These are phyloP conservation scores for Begonia fuchsioides DNA, from an alignment of 306 rosid species.

Conservation along the genomic window DNA sequence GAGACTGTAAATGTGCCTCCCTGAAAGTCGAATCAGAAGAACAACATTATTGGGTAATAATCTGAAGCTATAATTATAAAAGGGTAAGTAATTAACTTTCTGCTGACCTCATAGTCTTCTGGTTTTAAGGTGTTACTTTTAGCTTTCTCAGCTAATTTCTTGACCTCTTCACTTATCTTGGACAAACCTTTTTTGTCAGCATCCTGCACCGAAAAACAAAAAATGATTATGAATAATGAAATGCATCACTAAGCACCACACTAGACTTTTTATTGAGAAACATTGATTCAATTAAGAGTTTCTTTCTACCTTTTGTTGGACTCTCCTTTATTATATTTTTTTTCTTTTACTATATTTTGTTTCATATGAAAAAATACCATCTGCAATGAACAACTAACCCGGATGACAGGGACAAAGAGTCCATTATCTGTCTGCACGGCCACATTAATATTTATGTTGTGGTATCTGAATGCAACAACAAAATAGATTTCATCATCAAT, in stretches of 20 bases:
- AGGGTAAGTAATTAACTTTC: constrained; percentile 1
- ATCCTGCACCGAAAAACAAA: constrained; percentile 41
- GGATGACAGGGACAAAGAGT: constrained; percentile 75
- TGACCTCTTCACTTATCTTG: constrained; percentile 66
- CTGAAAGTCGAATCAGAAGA: constrained; percentile 22
- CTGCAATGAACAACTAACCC: constrained; percentile 28
- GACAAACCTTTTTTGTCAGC: constrained; percentile 98
- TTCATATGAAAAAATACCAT: too few relatives aligned
- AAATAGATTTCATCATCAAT: too few relatives aligned
- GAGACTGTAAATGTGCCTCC: constrained; percentile 98
- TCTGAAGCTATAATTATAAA: too few relatives aligned
- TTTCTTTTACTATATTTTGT: too few relatives aligned
- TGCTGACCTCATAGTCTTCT: constrained; percentile 73
- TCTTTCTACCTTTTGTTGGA: too few relatives aligned
- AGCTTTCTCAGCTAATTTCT: constrained; percentile 80
- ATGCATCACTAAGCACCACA: too few relatives aligned
- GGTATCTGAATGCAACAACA: constrained; percentile 34
- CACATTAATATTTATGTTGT: constrained; percentile 79
- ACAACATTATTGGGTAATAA: too few relatives aligned
- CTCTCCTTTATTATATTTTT: too few relatives aligned
- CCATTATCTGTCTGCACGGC: constrained; percentile 99
- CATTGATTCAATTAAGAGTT: too few relatives aligned
- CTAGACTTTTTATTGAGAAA: too few relatives aligned
- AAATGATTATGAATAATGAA: too few relatives aligned
- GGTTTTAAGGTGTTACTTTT: constrained; percentile 89